Base-by-base conservation (phyloP, 1,139 yeast genomes). In the Debaryomyces robertsiae region DNA sequence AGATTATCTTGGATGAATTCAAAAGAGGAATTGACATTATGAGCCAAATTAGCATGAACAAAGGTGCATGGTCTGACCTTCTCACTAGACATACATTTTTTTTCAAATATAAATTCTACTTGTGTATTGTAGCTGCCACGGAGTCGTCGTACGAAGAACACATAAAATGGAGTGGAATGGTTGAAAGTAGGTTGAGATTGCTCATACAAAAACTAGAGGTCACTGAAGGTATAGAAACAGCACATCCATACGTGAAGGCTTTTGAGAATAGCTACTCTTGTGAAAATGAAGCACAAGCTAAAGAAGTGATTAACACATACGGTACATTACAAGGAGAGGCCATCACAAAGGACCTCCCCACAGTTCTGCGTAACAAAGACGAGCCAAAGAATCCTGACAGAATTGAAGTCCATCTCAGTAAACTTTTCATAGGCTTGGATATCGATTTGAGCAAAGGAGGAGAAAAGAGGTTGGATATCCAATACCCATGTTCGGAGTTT, bases 401-500 rank as follows among this genome's bases (percentile, higher is more conserved):
- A 9, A 27, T 40, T 1, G 52, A 50, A 45, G 67, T 89, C 9
- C 85, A 84, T 58, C 64, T 91, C 9, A 84, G 95, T 10, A 84
- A 87, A 35, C 69, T 90, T 47, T 94, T 76, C 61, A 79, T 93
- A 49, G 98, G 98, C 0, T 66, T 93, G 38, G 82, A 83, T 32
- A 73, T 91, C 27, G 73, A 77, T 45, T 63, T 84, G 41, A 44
- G 46, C 27, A 63, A 58, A 25, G 75, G 56, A 11, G 77, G 74
- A 9, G 79, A 71, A 25, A 82, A 79, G 55, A 84, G 82, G 53
- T 73, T 93, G 46, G 97, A 93, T 58, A 85, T 93, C 39, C 96
- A 89, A 53, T 77, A 84, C 51, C 97, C 98, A 7, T 91, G 98
- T 57, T 77, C 89, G 14, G 98, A 93, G 46, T 93, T 91, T 59